Percentiles rank a stretch among this genome's conserved stretches.
phyloP scores from a whole-genome alignment of 2,329 filamentous ascomycete genomes.

The Sporothrix variecibatus region DNA sequence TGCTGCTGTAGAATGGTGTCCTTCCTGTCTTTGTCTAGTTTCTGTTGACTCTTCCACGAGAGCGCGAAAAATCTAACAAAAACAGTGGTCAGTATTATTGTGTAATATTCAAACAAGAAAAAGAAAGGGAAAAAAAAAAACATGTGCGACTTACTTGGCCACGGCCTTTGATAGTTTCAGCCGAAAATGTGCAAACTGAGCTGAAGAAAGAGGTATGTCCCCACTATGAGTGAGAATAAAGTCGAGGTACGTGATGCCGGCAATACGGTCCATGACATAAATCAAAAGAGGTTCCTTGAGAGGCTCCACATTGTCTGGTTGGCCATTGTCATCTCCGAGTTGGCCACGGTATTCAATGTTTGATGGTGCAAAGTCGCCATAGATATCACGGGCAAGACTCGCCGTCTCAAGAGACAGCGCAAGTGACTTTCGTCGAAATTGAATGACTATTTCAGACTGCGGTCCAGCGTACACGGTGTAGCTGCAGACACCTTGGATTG shows the following conservation, averaged over 20 bases:
- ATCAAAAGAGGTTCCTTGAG: neutral
- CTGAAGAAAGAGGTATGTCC: neutral
- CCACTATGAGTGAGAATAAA: neutral
- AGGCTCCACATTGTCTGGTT: neutral
- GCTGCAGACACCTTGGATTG: slow-evolving; percentile 43
- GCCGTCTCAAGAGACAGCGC: slow-evolving; percentile 31
- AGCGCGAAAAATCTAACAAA: neutral
- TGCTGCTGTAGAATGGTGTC: neutral
- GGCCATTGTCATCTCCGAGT: neutral
- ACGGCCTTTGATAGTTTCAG: neutral
- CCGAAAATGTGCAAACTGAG: neutral
- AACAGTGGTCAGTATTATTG: too few species aligned
- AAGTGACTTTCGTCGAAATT: slow-evolving; percentile 43
- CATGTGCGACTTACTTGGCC: neutral
- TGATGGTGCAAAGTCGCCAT: neutral
- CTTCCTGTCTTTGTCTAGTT: neutral
- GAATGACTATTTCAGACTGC: slow-evolving; percentile 39
- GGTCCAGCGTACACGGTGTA: slow-evolving; percentile 45
- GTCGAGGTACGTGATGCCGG: neutral
- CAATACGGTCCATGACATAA: neutral
- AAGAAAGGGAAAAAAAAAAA: neutral
- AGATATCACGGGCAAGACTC: neutral
- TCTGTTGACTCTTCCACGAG: neutral
- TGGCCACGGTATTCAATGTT: neutral
- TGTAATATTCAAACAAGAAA: neutral